These are phyloP conservation scores for Phytophthora pluvialis DNA, from an alignment of 352 stramenopile genomes.

Conservation along the genomic window DNA sequence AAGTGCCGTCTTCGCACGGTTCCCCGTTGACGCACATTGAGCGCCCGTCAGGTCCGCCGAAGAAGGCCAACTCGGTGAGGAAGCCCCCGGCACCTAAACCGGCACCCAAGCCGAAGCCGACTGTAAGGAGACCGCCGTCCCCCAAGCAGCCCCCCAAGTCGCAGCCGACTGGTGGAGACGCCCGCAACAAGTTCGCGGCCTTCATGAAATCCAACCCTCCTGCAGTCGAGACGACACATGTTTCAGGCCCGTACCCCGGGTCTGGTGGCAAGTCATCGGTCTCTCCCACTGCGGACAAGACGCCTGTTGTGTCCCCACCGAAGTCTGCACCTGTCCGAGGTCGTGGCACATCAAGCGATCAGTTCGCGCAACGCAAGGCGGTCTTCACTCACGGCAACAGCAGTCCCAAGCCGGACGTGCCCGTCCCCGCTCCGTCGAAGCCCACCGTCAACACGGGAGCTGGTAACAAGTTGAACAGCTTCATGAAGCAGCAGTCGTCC, in stretches of 20 bases:
- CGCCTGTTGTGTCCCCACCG: slow-evolving; percentile 25
- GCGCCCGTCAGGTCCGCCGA: slow-evolving; percentile 61
- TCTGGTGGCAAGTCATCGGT: slow-evolving; percentile 37
- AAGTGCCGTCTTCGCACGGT: slow-evolving; percentile 67
- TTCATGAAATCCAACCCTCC: slow-evolving; percentile 84
- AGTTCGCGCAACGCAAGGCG: slow-evolving; percentile 72
- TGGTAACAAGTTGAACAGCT: slow-evolving; percentile 75
- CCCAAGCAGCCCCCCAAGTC: slow-evolving; percentile 36
- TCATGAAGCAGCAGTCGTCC: slow-evolving; percentile 77
- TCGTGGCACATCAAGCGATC: slow-evolving; percentile 41
- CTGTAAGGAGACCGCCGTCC: slow-evolving; percentile 27
- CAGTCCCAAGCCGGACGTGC: slow-evolving; percentile 19
- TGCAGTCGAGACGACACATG: slow-evolving; percentile 36
- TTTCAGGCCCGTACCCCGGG: slow-evolving; percentile 18
- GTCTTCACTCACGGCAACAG: slow-evolving; percentile 55
- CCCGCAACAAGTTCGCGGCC: slow-evolving; percentile 80
- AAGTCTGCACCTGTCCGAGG: slow-evolving; percentile 38
- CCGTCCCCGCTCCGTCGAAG: slow-evolving; percentile 25
- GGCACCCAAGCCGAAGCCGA: slow-evolving; percentile 19
- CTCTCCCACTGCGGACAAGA: slow-evolving; percentile 33
- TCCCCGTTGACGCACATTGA: slow-evolving; percentile 67
- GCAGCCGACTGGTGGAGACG: slow-evolving; percentile 29
- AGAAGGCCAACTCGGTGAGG: slow-evolving; percentile 48
- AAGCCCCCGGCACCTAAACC: slow-evolving; percentile 43
- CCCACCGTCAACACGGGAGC: slow-evolving; percentile 27